A percentile compares a stretch with the other conserved stretches of the same genome.
phyloP scores from a whole-genome alignment of 495 filamentous ascomycete species.

The Penicillium atrosanguineum region DNA sequence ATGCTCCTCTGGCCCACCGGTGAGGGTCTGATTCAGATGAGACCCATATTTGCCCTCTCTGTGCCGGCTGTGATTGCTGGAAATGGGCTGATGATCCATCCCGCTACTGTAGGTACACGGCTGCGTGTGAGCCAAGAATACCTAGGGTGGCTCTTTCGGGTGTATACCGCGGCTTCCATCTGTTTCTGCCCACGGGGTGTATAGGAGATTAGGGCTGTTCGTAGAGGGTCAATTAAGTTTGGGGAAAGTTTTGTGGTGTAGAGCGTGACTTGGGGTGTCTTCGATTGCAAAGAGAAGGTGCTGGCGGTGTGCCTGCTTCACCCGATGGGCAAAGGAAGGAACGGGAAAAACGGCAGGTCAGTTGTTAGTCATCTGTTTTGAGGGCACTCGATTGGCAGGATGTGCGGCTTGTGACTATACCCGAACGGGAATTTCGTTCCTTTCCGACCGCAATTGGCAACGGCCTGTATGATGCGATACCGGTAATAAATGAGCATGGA shows the following conservation, averaged over 20 bases:
- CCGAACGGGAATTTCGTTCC: slow-evolving; percentile 1
- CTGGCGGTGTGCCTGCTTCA: neutral
- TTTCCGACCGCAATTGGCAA: neutral
- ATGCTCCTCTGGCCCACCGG: slow-evolving; percentile 32
- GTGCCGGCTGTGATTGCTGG: slow-evolving; percentile 12
- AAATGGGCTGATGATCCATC: slow-evolving; percentile 5
- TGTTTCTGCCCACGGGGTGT: neutral
- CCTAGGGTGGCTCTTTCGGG: neutral
- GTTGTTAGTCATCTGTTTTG: slow-evolving; percentile 12
- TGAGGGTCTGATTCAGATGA: slow-evolving; percentile 29
- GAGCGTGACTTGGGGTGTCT: neutral
- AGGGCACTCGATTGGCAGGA: slow-evolving; percentile 12
- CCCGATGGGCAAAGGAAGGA: slow-evolving; percentile 4
- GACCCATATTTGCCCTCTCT: slow-evolving; percentile 7
- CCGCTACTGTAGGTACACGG: slow-evolving; percentile 33
- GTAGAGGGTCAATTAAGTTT: slow-evolving; percentile 3
- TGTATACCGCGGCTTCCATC: neutral
- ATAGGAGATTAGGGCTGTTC: neutral
- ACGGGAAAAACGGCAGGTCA: slow-evolving; percentile 8
- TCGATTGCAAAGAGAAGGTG: neutral
- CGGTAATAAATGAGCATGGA: neutral
- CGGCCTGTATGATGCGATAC: neutral
- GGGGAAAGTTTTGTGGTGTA: neutral
- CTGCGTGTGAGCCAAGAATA: slow-evolving; percentile 23
- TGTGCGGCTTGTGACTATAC: neutral